phyloP scores from a whole-genome alignment of 805 yeast species.

The Yarrowia sp. region DNA sequence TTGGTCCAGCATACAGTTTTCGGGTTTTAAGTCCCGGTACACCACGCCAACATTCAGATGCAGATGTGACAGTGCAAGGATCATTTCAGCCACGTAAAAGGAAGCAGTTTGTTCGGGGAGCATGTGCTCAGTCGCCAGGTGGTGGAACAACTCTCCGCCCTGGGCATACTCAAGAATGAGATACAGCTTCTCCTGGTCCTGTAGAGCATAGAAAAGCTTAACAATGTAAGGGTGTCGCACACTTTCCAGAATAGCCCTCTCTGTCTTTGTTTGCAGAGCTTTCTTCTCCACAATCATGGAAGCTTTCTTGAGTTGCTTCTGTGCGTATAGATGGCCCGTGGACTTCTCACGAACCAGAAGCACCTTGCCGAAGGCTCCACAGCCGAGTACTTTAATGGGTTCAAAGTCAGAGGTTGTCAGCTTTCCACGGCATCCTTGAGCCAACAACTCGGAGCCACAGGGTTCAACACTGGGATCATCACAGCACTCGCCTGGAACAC shows the following conservation, averaged over 20 bases:
- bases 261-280: slow-evolving; percentile 75
- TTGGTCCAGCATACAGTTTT: slow-evolving; percentile 73
- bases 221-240: slow-evolving; percentile 80
- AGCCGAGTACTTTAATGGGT: slow-evolving; percentile 73
- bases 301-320: slow-evolving; percentile 81
- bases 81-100: slow-evolving; percentile 76
- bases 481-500: not conserved
- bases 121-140: slow-evolving; percentile 49
- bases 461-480: slow-evolving; percentile 9
- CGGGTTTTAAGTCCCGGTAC: slow-evolving; percentile 86
- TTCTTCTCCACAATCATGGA: slow-evolving; percentile 59
- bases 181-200: slow-evolving; percentile 73
- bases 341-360: slow-evolving; percentile 63
- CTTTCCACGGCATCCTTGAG: slow-evolving; percentile 28
- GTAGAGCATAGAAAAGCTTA: slow-evolving; percentile 76
- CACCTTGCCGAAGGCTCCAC: slow-evolving; percentile 88
- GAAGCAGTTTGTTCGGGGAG: slow-evolving; percentile 63
- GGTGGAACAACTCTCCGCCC: slow-evolving; percentile 81
- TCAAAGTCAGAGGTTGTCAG: slow-evolving; percentile 53
- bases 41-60: slow-evolving; percentile 73
- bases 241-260: slow-evolving; percentile 65
- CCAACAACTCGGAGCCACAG: not conserved
- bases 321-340: slow-evolving; percentile 71
- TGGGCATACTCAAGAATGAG: slow-evolving; percentile 75
- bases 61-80: slow-evolving; percentile 69